phyloP scores from a whole-genome alignment of 257 asterid genomes.

The Orobanche coerulescens region DNA sequence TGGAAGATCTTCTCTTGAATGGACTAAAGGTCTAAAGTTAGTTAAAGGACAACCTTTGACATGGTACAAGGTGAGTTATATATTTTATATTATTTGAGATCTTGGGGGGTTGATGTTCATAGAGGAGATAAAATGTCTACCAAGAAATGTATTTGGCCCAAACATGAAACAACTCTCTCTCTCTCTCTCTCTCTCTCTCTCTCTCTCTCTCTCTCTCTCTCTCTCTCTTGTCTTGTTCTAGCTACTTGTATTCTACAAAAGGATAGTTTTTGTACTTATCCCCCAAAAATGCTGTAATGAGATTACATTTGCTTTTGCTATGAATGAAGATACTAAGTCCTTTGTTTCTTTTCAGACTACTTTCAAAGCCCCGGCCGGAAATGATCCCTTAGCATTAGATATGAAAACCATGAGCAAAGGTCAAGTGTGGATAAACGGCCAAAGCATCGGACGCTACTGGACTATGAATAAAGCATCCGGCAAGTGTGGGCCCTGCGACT shows the following conservation, averaged over 20 bases:
- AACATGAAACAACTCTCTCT: too few relatives aligned
- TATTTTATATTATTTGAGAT: neutral
- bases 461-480: constrained; percentile 77
- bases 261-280: too few relatives aligned
- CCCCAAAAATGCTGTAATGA: too few relatives aligned
- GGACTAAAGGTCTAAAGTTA: neutral
- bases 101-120: too few relatives aligned
- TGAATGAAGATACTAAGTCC: neutral
- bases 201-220: too few relatives aligned
- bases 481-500: constrained; percentile 62
- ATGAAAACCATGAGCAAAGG: neutral
- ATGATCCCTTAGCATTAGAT: neutral
- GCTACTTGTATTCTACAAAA: too few relatives aligned
- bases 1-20: neutral
- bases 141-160: too few relatives aligned
- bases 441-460: neutral
- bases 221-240: too few relatives aligned
- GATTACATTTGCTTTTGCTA: too few relatives aligned
- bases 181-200: too few relatives aligned
- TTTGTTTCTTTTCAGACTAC: neutral
- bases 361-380: neutral
- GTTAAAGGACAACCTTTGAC: neutral
- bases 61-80: constrained; percentile 5
- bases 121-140: too few relatives aligned
- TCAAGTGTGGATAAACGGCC: neutral